Conservation (phyloP, 805 yeast species). For the Starmera dryadoides region DNA sequence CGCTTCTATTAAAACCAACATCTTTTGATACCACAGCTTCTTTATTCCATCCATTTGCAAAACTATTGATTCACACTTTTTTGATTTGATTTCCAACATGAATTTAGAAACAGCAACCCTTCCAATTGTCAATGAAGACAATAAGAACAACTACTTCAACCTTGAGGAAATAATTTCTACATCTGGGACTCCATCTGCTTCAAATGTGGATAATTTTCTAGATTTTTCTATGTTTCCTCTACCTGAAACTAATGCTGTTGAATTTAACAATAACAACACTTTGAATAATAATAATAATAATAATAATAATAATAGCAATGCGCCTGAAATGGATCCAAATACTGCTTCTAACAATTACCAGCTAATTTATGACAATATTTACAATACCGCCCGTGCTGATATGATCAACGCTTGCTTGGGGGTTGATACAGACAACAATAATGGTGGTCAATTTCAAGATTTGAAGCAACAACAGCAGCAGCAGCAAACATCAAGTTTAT, state of each 20-base stretch:
- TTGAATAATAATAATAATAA: no score
- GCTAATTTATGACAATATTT: not conserved
- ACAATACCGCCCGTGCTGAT: not conserved
- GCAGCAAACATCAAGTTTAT: not conserved
- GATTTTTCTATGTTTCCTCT: conserved; percentile 1
- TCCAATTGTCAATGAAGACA: not conserved
- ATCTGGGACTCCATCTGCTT: not conserved
- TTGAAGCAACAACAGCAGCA: not conserved
- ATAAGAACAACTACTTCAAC: not conserved
- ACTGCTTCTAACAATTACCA: not conserved
- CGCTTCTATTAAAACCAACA: no score
- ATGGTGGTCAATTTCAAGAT: not conserved
- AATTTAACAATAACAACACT: not conserved
- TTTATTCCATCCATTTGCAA: not conserved
- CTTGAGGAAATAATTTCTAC: not conserved
- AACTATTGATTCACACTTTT: no score
- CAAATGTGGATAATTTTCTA: not conserved
- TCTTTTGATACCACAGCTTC: no score
- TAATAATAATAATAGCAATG: not conserved
- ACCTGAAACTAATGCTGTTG: not conserved
- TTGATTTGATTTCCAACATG: not conserved
- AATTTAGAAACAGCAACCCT: not conserved
- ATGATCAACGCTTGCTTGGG: not conserved
- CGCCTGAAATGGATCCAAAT: not conserved
- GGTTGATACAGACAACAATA: not conserved